Conservation (phyloP, 2,329 filamentous ascomycete species). For the Aureobasidium sp. region DNA sequence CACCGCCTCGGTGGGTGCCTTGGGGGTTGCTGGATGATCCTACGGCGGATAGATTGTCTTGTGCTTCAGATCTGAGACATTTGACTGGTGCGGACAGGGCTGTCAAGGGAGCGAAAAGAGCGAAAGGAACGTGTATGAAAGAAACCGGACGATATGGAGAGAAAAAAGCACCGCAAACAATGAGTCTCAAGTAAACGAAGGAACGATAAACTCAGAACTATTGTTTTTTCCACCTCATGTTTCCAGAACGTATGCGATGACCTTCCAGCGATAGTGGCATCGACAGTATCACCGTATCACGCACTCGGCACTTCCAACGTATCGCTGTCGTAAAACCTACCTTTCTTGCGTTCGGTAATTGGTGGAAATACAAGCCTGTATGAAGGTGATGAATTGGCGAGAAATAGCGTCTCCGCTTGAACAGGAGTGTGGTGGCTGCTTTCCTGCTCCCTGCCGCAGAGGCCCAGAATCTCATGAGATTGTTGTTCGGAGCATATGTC, state of each 20-base stretch:
- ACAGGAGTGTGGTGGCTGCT: neutral
- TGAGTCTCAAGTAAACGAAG: too few relatives aligned
- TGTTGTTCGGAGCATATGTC: neutral
- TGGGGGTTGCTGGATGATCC: neutral
- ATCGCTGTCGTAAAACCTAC: neutral
- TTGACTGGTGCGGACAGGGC: constrained; percentile 32
- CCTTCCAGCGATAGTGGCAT: neutral
- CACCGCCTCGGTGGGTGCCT: neutral
- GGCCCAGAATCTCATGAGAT: neutral
- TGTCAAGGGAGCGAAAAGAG: too few relatives aligned
- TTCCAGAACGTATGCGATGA: neutral
- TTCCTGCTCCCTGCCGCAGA: neutral
- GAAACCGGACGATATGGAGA: too few relatives aligned
- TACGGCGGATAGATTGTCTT: constrained; percentile 20
- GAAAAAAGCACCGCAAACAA: too few relatives aligned
- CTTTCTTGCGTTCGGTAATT: neutral
- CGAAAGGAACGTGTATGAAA: too few relatives aligned
- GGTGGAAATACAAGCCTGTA: neutral
- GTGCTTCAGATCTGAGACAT: constrained; percentile 22
- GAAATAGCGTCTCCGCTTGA: neutral
- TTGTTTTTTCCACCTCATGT: constrained; percentile 22
- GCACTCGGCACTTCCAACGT: neutral
- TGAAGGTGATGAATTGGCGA: neutral
- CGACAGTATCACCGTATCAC: neutral
- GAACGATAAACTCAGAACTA: too few relatives aligned